Conservation (phyloP, 208 protist genomes). For the Crithidia brevicula region DNA sequence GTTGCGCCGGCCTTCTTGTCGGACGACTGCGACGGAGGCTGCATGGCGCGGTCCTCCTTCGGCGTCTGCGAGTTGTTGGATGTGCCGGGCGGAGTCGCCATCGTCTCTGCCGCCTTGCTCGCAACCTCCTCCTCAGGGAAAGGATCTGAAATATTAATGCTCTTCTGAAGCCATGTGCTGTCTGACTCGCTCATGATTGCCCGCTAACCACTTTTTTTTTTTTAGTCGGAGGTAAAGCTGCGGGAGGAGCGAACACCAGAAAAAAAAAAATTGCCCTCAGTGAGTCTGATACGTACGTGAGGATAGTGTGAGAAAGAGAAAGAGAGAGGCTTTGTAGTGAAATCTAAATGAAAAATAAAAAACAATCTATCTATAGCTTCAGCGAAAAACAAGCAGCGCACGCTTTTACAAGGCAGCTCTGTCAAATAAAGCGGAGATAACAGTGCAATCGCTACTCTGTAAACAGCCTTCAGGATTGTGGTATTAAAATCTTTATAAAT, state of each 20-base stretch:
- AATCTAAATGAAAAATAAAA: too few relatives aligned
- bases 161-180: conserved; percentile 89
- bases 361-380: too few relatives aligned
- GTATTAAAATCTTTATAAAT: too few relatives aligned
- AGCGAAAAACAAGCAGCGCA: too few relatives aligned
- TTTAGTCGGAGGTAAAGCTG: background rate
- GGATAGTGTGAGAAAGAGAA: conserved; percentile 13
- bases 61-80: background rate
- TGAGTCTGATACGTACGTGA: too few relatives aligned
- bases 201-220: background rate
- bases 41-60: conserved; percentile 15
- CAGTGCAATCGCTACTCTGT: too few relatives aligned
- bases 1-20: conserved; percentile 21
- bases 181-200: conserved; percentile 33
- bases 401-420: too few relatives aligned
- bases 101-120: background rate
- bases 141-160: conserved; percentile 76
- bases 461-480: too few relatives aligned
- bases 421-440: too few relatives aligned
- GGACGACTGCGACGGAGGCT: conserved; percentile 5
- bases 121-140: conserved; percentile 47
- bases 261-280: conserved; percentile 17
- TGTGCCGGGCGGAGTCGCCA: background rate
- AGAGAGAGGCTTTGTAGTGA: conserved; percentile 6
- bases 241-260: background rate